Conservation (phyloP, 352 stramenopile genomes). For the Phytophthora tubulina region DNA sequence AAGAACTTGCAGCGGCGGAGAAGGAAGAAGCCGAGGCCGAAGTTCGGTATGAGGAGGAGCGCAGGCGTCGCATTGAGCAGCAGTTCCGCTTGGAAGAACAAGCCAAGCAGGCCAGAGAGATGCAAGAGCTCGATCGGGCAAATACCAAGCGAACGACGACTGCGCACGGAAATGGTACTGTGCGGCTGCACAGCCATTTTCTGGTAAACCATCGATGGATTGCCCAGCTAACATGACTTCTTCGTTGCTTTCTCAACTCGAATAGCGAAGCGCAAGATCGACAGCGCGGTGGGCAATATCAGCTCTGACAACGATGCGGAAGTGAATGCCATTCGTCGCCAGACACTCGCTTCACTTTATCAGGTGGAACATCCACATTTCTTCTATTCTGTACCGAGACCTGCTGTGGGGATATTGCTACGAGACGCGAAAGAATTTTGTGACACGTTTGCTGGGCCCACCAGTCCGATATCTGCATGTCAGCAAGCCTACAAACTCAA, state of each 20-base stretch:
- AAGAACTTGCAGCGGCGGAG: constrained; percentile 55
- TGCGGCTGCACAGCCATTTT: constrained; percentile 4
- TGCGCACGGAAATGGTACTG: constrained; percentile 42
- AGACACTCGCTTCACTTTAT: constrained; percentile 73
- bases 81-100: constrained; percentile 80
- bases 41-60: constrained; percentile 47
- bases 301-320: constrained; percentile 46
- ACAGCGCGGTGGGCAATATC: constrained; percentile 25
- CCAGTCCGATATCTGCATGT: constrained; percentile 28
- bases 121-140: constrained; percentile 49
- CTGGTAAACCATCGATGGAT: neutral
- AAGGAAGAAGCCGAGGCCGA: constrained; percentile 51
- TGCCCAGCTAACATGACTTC: neutral
- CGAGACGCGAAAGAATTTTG: constrained; percentile 11
- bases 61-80: constrained; percentile 59
- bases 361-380: constrained; percentile 73
- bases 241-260: neutral
- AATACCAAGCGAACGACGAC: constrained; percentile 12
- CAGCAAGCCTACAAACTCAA: constrained; percentile 21
- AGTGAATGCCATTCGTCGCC: constrained; percentile 56
- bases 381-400: constrained; percentile 35
- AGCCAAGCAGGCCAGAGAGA: constrained; percentile 60
- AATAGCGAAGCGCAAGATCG: constrained; percentile 64
- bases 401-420: constrained; percentile 16
- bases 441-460: constrained; percentile 21